Conservation (phyloP, 2,329 filamentous ascomycete species). For the Trichoderma sp. region DNA sequence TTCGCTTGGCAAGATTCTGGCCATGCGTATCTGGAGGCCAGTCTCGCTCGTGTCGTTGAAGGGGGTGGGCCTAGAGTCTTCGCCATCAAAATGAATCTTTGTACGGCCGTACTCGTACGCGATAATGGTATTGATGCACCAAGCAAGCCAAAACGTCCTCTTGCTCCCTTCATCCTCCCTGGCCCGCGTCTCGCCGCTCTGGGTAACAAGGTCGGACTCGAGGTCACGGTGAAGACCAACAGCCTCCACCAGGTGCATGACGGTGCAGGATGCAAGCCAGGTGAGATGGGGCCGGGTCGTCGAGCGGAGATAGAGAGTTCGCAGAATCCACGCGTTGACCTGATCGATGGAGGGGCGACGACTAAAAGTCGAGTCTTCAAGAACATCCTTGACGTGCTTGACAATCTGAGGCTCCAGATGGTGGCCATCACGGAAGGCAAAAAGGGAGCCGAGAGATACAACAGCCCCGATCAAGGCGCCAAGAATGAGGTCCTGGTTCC, state of each 20-base stretch:
- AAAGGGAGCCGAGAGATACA: constrained; percentile 29
- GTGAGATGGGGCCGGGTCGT: constrained; percentile 30
- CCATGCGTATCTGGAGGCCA: constrained; percentile 14
- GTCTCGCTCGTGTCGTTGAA: constrained; percentile 1
- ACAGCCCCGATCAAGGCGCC: constrained; percentile 29
- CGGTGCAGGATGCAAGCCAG: constrained; percentile 29
- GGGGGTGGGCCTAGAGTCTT: background rate
- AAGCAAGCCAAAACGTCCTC: constrained; percentile 29
- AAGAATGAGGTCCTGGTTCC: constrained; percentile 20
- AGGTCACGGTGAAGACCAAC: constrained; percentile 30
- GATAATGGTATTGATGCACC: constrained; percentile 29
- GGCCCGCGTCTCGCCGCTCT: background rate
- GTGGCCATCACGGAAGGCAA: constrained; percentile 25
- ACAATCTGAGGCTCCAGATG: constrained; percentile 26
- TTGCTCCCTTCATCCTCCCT: constrained; percentile 26
- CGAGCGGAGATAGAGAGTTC: constrained; percentile 30
- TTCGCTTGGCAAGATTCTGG: background rate
- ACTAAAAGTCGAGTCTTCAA: constrained; percentile 16
- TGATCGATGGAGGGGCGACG: constrained; percentile 28
- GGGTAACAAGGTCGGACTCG: background rate
- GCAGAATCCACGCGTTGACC: constrained; percentile 30
- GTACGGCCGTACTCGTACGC: constrained; percentile 29
- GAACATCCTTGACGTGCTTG: constrained; percentile 23
- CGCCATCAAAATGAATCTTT: constrained; percentile 14
- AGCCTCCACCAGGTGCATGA: constrained; percentile 30